Base-by-base conservation (phyloP, 768 basidiomycete genomes). In the Pholiota microspora region DNA sequence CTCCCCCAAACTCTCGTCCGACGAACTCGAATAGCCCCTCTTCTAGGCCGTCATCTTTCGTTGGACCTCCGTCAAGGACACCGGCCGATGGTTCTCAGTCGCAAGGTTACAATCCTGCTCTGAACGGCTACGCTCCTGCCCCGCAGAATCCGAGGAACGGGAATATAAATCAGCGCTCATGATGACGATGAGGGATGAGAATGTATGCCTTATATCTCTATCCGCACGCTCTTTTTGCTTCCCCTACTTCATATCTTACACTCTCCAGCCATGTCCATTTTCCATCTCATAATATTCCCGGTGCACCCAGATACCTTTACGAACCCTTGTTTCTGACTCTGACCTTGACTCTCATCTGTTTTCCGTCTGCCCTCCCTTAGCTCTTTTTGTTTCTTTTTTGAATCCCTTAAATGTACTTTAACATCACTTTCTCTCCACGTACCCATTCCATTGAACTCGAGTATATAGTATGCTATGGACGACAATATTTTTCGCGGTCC, bases 401-500 rank as follows among this genome's bases (percentile, higher is more conserved):
- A 59, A 61, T 63, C 59, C 64, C 79, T 73, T 73, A 79, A 78
- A 71, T 85, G 83, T 85, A 84, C 72, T 83, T 77, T 80, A 84
- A 73, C 73, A 76, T 75, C 59, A 64, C 63, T 57, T 60, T 27
- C 45, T 55, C 51, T 2, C 52, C 57, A 49, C 59, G 53, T 59
- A 54, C 50, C 34, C 60, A 59, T 64, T 42, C 32, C 53, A 53
- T 53, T 15, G 28, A 52, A 45, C 62, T 66, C 69, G 7, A 58
- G 58, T 67, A 66, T 68, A 66, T 64, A 68, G 73, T 79, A 79
- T 77, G 77, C 71, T 75, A 83, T 68, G 83, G 83, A 85, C 81
- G 76, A 82, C 65, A 49, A 71, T 72, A 72, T 31, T 31, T 70
- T 77, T 79, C 77, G 75, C 78, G 77, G 74, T 78, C 79, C 74